Conservation (phyloP, 2,329 filamentous ascomycete species). For the Monosporascus sp. region DNA sequence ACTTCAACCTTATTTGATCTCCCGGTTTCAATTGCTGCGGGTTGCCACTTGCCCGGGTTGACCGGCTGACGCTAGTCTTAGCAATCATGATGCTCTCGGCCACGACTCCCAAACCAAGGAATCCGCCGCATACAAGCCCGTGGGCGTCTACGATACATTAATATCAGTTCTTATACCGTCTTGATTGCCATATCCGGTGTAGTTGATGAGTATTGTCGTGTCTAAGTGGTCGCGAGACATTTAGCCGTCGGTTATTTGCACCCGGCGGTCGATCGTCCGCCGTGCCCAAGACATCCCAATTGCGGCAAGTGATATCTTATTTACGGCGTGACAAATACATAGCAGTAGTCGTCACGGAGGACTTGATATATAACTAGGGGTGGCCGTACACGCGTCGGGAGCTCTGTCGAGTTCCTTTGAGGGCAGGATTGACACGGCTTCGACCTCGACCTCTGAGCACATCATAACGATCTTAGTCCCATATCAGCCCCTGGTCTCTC, state of each 20-base stretch:
- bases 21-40: no score
- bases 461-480: neutral
- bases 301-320: neutral
- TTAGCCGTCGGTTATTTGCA: neutral
- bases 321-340: neutral
- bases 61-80: no score
- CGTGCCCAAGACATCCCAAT: neutral
- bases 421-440: neutral
- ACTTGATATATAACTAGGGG: neutral
- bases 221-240: neutral
- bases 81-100: no score
- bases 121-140: no score
- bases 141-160: no score
- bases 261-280: neutral
- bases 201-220: no score
- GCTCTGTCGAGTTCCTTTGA: neutral
- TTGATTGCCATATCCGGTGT: no score
- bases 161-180: no score
- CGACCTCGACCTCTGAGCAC: neutral
- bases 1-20: no score
- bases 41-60: no score
- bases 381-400: neutral
- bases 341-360: rapidly evolving
- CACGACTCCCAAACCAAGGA: no score
- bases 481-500: neutral